Conservation (phyloP, 352 stramenopile species). For the Thalassiosira delicatula region DNA sequence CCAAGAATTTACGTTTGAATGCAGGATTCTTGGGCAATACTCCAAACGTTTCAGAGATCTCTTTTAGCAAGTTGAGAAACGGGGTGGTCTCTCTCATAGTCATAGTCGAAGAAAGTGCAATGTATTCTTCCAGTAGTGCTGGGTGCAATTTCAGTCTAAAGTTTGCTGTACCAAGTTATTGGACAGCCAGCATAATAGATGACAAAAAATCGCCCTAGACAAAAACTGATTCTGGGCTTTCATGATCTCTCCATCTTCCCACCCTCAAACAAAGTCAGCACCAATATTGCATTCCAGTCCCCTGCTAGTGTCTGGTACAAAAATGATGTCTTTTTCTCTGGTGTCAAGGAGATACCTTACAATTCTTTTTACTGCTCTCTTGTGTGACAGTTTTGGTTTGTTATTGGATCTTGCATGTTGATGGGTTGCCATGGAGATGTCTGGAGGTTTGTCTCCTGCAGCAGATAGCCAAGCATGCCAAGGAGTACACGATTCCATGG, state of each 20-base stretch:
- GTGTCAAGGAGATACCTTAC: constrained; percentile 57
- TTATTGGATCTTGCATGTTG: constrained; percentile 58
- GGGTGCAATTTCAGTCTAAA: constrained; percentile 21
- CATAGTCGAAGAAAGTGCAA: neutral
- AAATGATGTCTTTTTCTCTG: constrained; percentile 50
- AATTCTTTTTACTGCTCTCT: constrained; percentile 42
- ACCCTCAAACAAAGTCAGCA: constrained; percentile 61
- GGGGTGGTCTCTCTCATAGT: neutral
- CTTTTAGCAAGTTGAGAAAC: constrained; percentile 9
- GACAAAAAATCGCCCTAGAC: no score
- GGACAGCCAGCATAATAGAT: constrained; percentile 9
- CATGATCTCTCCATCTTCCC: no score
- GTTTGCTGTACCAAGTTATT: constrained; percentile 20
- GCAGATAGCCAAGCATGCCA: constrained; percentile 61
- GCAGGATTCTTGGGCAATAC: neutral
- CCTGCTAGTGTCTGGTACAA: constrained; percentile 29
- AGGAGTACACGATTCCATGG: constrained; percentile 46
- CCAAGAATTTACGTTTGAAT: constrained; percentile 13
- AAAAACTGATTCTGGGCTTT: no score
- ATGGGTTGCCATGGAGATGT: constrained; percentile 59
- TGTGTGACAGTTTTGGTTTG: constrained; percentile 50
- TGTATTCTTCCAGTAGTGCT: neutral
- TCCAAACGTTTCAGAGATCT: neutral
- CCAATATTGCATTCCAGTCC: constrained; percentile 54
- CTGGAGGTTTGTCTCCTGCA: constrained; percentile 18